phyloP scores from a whole-genome alignment of 768 basidiomycete genomes.

The Boletus edulis region DNA sequence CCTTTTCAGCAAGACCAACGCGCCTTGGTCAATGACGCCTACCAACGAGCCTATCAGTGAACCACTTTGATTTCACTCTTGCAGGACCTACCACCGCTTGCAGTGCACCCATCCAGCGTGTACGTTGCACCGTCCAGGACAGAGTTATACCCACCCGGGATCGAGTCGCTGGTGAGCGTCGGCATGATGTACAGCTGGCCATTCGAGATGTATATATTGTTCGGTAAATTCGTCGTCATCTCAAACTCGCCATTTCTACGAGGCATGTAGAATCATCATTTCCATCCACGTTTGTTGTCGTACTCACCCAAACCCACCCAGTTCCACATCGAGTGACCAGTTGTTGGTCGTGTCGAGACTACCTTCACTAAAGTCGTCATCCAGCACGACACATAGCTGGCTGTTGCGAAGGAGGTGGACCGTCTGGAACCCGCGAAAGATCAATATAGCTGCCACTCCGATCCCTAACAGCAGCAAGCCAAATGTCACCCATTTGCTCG shows the following conservation, averaged over 20 bases:
- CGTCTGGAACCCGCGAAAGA: constrained; percentile 43
- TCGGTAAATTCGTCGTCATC: constrained; percentile 43
- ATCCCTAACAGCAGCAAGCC: constrained; percentile 41
- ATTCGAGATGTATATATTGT: constrained; percentile 46
- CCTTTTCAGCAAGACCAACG: constrained; percentile 27
- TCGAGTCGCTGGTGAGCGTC: constrained; percentile 52
- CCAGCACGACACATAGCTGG: constrained; percentile 44
- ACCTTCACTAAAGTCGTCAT: constrained; percentile 44
- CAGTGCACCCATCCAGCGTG: constrained; percentile 37
- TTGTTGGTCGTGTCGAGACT: constrained; percentile 41
- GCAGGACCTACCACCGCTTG: constrained; percentile 6
- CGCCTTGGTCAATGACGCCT: constrained; percentile 23
- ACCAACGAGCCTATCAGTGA: not conserved
- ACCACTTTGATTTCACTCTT: not conserved
- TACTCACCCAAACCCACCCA: constrained; percentile 51
- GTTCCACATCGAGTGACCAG: constrained; percentile 50
- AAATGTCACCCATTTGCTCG: constrained; percentile 51
- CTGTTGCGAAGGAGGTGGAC: constrained; percentile 35
- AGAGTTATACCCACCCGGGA: constrained; percentile 33
- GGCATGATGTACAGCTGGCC: constrained; percentile 57
- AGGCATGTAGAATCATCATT: constrained; percentile 6
- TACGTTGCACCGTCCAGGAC: constrained; percentile 42
- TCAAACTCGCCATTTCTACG: constrained; percentile 52
- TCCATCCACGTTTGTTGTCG: not conserved
- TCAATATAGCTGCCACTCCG: constrained; percentile 39